These are phyloP conservation scores for Globisporangium parvum DNA, from an alignment of 352 stramenopile species.

Conservation along the genomic window DNA sequence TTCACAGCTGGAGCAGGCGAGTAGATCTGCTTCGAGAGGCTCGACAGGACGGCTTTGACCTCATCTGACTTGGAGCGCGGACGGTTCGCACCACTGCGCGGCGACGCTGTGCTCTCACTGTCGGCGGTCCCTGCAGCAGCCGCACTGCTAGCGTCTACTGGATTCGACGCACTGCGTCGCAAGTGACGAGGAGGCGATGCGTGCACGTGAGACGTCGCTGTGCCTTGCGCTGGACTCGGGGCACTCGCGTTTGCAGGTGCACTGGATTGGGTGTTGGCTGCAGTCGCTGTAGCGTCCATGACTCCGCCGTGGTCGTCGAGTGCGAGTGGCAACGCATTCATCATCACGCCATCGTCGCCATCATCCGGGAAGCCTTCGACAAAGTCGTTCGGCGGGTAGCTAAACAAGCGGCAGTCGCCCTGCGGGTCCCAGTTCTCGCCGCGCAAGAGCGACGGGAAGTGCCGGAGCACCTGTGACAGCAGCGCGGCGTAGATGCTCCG, in stretches of 20 bases:
- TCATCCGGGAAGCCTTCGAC: conserved; percentile 24
- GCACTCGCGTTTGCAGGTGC: too few species aligned
- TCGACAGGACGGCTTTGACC: conserved; percentile 10
- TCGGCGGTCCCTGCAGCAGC: not conserved
- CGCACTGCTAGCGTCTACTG: not conserved
- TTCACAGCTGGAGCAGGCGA: not conserved
- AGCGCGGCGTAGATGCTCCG: conserved; percentile 58
- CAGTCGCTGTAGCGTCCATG: not conserved
- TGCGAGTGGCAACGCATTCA: not conserved
- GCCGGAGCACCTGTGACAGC: conserved; percentile 48
- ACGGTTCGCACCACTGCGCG: not conserved
- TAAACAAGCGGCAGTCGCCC: conserved; percentile 19
- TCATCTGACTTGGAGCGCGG: conserved; percentile 14
- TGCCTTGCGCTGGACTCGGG: too few species aligned
- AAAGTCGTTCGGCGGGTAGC: conserved; percentile 57
- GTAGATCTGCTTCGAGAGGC: conserved; percentile 10
- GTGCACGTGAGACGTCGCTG: not conserved
- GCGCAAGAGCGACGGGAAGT: conserved; percentile 48
- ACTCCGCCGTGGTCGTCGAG: not conserved
- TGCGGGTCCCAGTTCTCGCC: conserved; percentile 18
- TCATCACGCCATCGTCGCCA: conserved; percentile 6
- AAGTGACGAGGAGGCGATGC: not conserved
- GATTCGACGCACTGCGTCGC: not conserved
- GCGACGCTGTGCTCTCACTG: not conserved
- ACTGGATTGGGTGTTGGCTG: not conserved